phyloP scores from a whole-genome alignment of 140 eudicot species.

The Anethum foeniculum region DNA sequence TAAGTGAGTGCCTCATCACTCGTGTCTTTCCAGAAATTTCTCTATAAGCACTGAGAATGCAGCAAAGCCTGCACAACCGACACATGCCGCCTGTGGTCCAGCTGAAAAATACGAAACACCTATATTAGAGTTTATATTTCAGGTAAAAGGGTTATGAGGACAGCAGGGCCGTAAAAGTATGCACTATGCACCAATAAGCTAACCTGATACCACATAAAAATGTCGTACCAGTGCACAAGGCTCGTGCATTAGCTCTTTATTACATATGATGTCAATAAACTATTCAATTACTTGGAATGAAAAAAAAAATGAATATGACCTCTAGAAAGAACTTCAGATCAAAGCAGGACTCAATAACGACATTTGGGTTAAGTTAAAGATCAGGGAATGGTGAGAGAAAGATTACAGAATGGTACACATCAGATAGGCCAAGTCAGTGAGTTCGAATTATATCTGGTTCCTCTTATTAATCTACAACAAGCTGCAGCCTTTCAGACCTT shows the following conservation, averaged over 20 bases:
- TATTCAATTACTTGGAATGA: not conserved
- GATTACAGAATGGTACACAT: not conserved
- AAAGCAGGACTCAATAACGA: not conserved
- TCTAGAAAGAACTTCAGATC: not conserved
- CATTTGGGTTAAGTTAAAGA: not conserved
- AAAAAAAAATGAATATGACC: not conserved
- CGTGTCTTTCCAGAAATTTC: slow-evolving; percentile 75
- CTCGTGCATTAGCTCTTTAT: not conserved
- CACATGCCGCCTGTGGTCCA: slow-evolving; percentile 87
- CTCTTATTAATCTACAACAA: not conserved
- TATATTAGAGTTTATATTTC: not conserved
- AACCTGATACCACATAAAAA: not conserved
- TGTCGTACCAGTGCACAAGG: not conserved
- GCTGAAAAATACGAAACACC: slow-evolving; percentile 31
- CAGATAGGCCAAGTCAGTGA: not conserved
- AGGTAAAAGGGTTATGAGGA: not conserved
- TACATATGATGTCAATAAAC: not conserved
- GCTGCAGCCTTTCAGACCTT: not conserved
- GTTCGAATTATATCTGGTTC: not conserved
- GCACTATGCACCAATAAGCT: not conserved
- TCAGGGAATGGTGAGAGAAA: not conserved
- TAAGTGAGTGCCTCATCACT: slow-evolving; percentile 19
- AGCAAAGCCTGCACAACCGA: slow-evolving; percentile 96
- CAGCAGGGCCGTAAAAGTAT: not conserved
- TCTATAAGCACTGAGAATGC: slow-evolving; percentile 85